These are phyloP conservation scores for Brassica cretica DNA, from an alignment of 345 rosid species.

Conservation along the genomic window DNA sequence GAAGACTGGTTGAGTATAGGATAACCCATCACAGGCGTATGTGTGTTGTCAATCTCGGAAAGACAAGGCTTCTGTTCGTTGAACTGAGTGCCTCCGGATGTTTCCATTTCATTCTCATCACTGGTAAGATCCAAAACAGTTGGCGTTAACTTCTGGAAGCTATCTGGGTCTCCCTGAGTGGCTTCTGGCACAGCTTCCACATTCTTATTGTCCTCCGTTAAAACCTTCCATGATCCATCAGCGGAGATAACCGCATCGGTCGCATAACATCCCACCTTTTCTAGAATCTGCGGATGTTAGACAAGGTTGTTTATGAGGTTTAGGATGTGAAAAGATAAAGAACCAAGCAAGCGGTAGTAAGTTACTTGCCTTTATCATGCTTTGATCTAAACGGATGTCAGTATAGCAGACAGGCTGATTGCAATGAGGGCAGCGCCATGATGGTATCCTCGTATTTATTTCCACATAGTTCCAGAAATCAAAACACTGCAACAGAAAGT, in stretches of 20 bases:
- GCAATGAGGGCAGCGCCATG: conserved; percentile 98
- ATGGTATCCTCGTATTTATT: conserved; percentile 77
- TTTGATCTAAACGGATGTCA: conserved; percentile 78
- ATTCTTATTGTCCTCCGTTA: conserved; percentile 48
- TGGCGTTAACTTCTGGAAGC: conserved; percentile 33
- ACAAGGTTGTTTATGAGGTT: not conserved
- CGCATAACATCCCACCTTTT: conserved; percentile 58
- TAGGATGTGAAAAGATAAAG: conserved; percentile 1
- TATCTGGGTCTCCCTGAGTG: conserved; percentile 36
- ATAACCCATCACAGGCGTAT: not conserved
- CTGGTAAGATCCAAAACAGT: conserved; percentile 63
- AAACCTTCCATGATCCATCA: conserved; percentile 87
- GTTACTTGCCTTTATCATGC: conserved; percentile 71
- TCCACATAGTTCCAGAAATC: conserved; percentile 71
- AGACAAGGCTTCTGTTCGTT: conserved; percentile 59
- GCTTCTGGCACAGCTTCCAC: conserved; percentile 37
- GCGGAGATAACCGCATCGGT: conserved; percentile 64
- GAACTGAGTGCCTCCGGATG: conserved; percentile 33
- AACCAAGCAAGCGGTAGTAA: not conserved
- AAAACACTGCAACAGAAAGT: conserved; percentile 59
- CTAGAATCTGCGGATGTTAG: conserved; percentile 58
- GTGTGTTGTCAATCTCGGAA: conserved; percentile 10
- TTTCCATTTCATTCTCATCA: conserved; percentile 48
- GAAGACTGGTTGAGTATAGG: conserved; percentile 41
- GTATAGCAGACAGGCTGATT: conserved; percentile 72